Percentiles rank a stretch among this genome's conserved stretches.
These are phyloP conservation scores for Plasmopara viticola DNA, from an alignment of 352 stramenopile genomes.

Conservation along the genomic window DNA sequence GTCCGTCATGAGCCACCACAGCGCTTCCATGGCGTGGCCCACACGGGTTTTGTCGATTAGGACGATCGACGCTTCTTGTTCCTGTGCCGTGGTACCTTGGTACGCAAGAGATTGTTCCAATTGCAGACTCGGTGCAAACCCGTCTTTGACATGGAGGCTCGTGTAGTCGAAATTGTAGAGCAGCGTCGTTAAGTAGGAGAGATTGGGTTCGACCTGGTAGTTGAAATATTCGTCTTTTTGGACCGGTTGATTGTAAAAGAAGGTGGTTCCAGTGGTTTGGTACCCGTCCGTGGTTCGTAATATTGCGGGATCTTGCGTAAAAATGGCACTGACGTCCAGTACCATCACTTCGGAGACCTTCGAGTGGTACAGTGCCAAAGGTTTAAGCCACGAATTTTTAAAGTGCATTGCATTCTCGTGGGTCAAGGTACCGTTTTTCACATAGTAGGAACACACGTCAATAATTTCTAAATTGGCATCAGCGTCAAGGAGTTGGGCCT, in stretches of 20 bases:
- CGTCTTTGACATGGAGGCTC: slow-evolving; percentile 26
- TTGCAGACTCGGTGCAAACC: slow-evolving; percentile 27
- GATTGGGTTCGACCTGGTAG: slow-evolving; percentile 21
- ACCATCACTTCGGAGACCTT: slow-evolving; percentile 38
- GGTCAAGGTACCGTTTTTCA: slow-evolving; percentile 5
- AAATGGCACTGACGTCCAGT: slow-evolving; percentile 49
- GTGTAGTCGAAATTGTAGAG: slow-evolving; percentile 42
- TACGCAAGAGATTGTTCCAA: slow-evolving; percentile 44
- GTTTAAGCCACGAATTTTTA: slow-evolving; percentile 58
- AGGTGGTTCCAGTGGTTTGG: slow-evolving; percentile 40
- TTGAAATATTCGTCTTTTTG: slow-evolving; percentile 25
- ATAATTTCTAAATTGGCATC: slow-evolving; percentile 36
- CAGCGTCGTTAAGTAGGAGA: slow-evolving; percentile 33
- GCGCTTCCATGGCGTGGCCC: slow-evolving; percentile 27
- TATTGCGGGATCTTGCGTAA: slow-evolving; percentile 35
- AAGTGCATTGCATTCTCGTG: slow-evolving; percentile 22
- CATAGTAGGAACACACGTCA: slow-evolving; percentile 33
- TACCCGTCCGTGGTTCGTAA: slow-evolving; percentile 35
- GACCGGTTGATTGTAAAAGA: slow-evolving; percentile 65
- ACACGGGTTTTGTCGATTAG: slow-evolving; percentile 29
- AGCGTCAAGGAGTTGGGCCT: slow-evolving; percentile 1
- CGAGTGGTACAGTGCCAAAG: slow-evolving; percentile 46
- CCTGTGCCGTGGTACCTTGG: slow-evolving; percentile 29
- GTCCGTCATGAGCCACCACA: slow-evolving; percentile 35
- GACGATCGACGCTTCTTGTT: slow-evolving; percentile 57